Base-by-base conservation (phyloP, 2,329 filamentous ascomycete genomes). In the Fusarium sp. region DNA sequence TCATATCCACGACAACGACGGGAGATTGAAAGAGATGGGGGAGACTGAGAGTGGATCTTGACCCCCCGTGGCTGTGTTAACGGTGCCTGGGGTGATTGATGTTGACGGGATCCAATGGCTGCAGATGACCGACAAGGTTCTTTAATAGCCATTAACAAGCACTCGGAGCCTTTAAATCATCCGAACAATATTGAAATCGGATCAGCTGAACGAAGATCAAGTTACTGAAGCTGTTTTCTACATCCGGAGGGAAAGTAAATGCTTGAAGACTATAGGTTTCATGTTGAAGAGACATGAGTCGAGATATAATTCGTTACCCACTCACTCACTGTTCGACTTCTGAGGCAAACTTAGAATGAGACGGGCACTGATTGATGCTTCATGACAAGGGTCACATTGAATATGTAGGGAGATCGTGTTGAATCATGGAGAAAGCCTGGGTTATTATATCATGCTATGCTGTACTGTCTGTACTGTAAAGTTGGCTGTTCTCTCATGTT, bases 21-120 rank as follows among this genome's bases (percentile, higher is more conserved):
- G 32, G 32, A 55, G 66, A 69, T 69, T 63, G 47, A 53, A 38
- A 42, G 51, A 55, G 51, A 65, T 28, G 69, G 61, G 44, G 56
- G 56, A 48, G 36, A 63, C 59, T 69, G 71, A 44, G 36, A 63
- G 68, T 69, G 71, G 71, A 60, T 57, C 72, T 56, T 42, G 10
- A 28, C 39, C 72, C 71, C 71, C 68, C 32, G 68, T 74, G 72
- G 72, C 72, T 74, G 72, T 69, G 72, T 51, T 59, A 63, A 60
- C 59, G 51, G 68, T 69, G 53, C 68, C 67, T 59, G 68, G 72
- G 72, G 67, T 74, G 71, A 63, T 64, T 74, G 71, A 63, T 64
- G 48, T 50, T 60, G 35, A 54, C 48, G 56, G 67, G 44, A 54
- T 54, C 32, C 32, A 38, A 66, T 39, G 35, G 62, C 53, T 63